Evolutionary conservation across 805 yeast genomes (phyloP).

Genomic region (Maudiozyma pseudohumilis): DNA sequence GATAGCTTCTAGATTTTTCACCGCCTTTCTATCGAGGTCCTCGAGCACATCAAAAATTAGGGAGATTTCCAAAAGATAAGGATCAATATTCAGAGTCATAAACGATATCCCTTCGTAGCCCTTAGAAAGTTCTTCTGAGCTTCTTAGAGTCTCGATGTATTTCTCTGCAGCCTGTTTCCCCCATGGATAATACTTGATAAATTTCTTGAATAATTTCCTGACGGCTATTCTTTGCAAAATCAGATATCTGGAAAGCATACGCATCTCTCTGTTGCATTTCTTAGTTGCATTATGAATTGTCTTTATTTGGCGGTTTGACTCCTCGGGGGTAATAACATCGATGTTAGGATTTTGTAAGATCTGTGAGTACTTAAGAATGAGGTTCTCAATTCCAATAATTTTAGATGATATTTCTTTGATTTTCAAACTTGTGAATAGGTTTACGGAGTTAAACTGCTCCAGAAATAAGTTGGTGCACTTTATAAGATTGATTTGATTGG

Average conservation of each 20-base stretch:
- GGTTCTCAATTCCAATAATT: slow-evolving; percentile 21
- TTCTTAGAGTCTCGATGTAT: slow-evolving; percentile 11
- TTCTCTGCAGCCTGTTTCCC: slow-evolving; percentile 7
- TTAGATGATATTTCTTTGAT: slow-evolving; percentile 24
- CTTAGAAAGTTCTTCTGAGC: slow-evolving; percentile 10
- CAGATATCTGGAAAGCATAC: slow-evolving; percentile 46
- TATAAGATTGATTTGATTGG: slow-evolving; percentile 1
- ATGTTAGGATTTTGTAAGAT: neutral
- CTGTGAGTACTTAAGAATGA: slow-evolving; percentile 14
- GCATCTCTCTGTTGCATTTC: slow-evolving; percentile 31
- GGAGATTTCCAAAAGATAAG: slow-evolving; percentile 40
- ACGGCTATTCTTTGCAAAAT: slow-evolving; percentile 53
- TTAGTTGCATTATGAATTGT: slow-evolving; percentile 13
- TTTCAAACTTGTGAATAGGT: slow-evolving; percentile 22
- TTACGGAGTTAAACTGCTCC: slow-evolving; percentile 21
- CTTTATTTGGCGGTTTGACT: slow-evolving; percentile 9
- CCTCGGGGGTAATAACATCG: neutral
- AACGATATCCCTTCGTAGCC: slow-evolving; percentile 39
- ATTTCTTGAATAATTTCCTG: slow-evolving; percentile 51
- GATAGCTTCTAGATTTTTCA: slow-evolving; percentile 2
- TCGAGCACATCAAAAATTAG: slow-evolving; percentile 32
- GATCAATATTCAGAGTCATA: slow-evolving; percentile 38
- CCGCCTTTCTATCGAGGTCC: slow-evolving; percentile 8
- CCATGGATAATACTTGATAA: slow-evolving; percentile 18
- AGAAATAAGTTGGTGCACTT: slow-evolving; percentile 8